A percentile compares a stretch with the other conserved stretches of the same genome.
These are phyloP conservation scores for Dalbergia cochinchinensis DNA, from an alignment of 306 rosid genomes.

Conservation along the genomic window DNA sequence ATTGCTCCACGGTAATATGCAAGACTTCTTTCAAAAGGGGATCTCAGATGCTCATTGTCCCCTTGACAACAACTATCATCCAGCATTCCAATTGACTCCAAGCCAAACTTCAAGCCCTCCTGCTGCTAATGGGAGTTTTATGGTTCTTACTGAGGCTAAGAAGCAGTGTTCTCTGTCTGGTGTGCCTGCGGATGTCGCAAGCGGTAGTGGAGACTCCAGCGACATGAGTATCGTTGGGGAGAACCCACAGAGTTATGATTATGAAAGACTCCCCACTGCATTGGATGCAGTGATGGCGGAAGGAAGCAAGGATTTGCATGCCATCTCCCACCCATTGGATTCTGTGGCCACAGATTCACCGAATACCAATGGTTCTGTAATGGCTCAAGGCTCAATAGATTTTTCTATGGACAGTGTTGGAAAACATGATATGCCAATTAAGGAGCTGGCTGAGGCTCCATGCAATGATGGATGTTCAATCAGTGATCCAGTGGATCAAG, in stretches of 20 bases:
- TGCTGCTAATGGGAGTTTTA: slow-evolving; percentile 62
- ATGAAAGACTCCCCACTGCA: slow-evolving; percentile 64
- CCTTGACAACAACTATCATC: slow-evolving; percentile 44
- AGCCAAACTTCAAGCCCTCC: slow-evolving; percentile 50
- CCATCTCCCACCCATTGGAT: slow-evolving; percentile 37
- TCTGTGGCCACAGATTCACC: slow-evolving; percentile 31
- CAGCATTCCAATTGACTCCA: slow-evolving; percentile 49
- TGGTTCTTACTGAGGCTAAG: slow-evolving; percentile 70
- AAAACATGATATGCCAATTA: no score
- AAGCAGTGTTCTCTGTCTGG: slow-evolving; percentile 44
- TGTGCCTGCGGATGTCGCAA: slow-evolving; percentile 42
- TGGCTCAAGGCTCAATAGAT: not conserved
- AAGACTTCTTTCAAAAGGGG: slow-evolving; percentile 49
- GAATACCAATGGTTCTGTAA: slow-evolving; percentile 8
- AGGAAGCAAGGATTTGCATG: slow-evolving; percentile 60
- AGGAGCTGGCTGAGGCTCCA: no score
- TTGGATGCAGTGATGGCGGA: slow-evolving; percentile 71
- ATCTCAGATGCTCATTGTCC: slow-evolving; percentile 42
- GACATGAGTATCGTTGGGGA: slow-evolving; percentile 85
- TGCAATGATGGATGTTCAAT: not conserved
- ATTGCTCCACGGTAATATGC: slow-evolving; percentile 44
- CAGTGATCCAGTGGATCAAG: slow-evolving; percentile 22
- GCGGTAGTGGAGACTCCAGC: slow-evolving; percentile 66
- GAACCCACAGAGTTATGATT: slow-evolving; percentile 55
- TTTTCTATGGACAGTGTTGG: no score